These are phyloP conservation scores for Nakaseomyces bracarensis DNA, from an alignment of 1,139 yeast species.

Conservation along the genomic window DNA sequence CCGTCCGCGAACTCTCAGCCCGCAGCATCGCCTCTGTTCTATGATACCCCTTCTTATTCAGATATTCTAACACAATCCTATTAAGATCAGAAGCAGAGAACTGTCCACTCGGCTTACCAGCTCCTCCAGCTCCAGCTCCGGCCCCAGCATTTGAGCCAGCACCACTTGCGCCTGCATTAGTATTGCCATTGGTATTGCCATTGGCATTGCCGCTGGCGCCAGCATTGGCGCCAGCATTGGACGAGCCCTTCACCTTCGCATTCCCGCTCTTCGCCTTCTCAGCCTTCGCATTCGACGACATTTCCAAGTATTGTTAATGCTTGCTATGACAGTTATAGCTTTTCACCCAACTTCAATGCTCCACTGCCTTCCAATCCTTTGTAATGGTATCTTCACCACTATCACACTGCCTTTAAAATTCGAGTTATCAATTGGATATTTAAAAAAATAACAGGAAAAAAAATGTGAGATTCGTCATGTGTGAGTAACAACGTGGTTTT, in stretches of 20 bases:
- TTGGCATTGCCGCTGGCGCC: background rate
- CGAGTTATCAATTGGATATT: too few species aligned
- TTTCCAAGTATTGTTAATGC: background rate
- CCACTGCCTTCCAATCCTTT: too few species aligned
- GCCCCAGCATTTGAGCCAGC: background rate
- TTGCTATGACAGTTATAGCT: background rate
- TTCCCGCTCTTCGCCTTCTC: slow-evolving; percentile 3
- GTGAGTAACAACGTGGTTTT: too few species aligned
- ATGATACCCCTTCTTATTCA: slow-evolving; percentile 89
- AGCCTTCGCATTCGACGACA: slow-evolving; percentile 4
- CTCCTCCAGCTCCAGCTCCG: background rate
- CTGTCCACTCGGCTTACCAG: slow-evolving; percentile 17
- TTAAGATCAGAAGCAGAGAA: slow-evolving; percentile 75
- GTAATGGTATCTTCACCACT: too few species aligned
- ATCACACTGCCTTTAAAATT: too few species aligned
- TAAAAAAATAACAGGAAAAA: too few species aligned
- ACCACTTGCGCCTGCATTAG: background rate
- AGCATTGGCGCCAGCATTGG: background rate
- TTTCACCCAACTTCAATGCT: too few species aligned
- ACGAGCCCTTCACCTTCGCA: background rate
- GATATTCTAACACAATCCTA: slow-evolving; percentile 81
- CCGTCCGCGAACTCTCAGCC: slow-evolving; percentile 71
- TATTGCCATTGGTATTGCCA: background rate
- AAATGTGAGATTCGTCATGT: too few species aligned
- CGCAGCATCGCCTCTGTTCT: slow-evolving; percentile 91